These are phyloP conservation scores for Scorias spongiosa DNA, from an alignment of 2,329 filamentous ascomycete genomes.

Conservation along the genomic window DNA sequence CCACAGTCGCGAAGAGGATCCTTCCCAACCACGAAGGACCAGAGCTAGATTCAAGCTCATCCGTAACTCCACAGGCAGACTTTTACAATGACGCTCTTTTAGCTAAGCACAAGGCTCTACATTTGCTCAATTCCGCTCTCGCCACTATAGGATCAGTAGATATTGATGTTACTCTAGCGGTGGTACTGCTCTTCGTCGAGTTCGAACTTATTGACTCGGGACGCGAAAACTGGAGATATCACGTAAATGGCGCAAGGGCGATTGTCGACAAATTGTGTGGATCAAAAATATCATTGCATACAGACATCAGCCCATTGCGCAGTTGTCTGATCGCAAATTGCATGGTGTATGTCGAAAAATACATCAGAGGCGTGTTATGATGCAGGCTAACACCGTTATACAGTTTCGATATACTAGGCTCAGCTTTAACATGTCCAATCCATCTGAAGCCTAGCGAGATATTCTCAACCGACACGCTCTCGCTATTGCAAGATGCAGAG, in stretches of 20 bases:
- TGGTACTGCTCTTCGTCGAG: constrained; percentile 34
- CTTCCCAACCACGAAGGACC: neutral
- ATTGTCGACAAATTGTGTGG: constrained; percentile 27
- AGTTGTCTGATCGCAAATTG: constrained; percentile 21
- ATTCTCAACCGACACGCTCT: constrained; percentile 15
- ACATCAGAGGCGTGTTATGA: constrained; percentile 2
- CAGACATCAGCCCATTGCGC: constrained; percentile 19
- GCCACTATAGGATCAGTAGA: constrained; percentile 12
- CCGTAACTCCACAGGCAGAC: neutral
- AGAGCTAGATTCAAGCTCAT: neutral
- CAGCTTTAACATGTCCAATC: neutral
- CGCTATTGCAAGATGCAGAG: constrained; percentile 23
- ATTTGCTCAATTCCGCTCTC: constrained; percentile 1
- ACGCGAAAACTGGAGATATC: constrained; percentile 35
- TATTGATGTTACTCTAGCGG: constrained; percentile 30
- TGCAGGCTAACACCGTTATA: no score
- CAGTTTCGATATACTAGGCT: constrained; percentile 4
- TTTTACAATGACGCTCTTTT: neutral
- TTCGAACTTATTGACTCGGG: constrained; percentile 37
- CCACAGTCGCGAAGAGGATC: constrained; percentile 7
- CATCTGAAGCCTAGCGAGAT: neutral
- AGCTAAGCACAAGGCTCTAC: constrained; percentile 1
- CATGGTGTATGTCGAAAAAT: constrained; percentile 13
- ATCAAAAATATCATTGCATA: constrained; percentile 10
- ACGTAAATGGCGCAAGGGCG: constrained; percentile 35